These are phyloP conservation scores for Diaporthe vexans DNA, from an alignment of 2,329 filamentous ascomycete species.

Conservation along the genomic window DNA sequence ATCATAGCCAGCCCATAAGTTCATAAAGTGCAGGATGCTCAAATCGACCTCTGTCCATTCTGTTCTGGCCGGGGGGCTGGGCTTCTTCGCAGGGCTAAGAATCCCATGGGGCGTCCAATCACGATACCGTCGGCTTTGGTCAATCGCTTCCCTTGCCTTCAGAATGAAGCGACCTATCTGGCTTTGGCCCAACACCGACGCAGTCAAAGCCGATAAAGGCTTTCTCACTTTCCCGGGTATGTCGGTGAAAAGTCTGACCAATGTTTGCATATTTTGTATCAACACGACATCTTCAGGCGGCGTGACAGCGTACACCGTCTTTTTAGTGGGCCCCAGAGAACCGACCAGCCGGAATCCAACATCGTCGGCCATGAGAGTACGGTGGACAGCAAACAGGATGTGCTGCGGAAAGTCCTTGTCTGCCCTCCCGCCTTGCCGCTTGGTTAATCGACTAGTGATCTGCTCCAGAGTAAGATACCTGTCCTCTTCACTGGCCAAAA, in stretches of 20 bases:
- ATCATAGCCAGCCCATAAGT: constrained; percentile 74
- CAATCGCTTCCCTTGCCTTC: constrained; percentile 65
- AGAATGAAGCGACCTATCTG: constrained; percentile 61
- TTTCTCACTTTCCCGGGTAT: constrained; percentile 44
- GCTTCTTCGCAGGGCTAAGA: constrained; percentile 54
- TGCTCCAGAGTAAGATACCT: constrained; percentile 65
- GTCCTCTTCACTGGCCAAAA: constrained; percentile 56
- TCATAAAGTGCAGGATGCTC: constrained; percentile 76
- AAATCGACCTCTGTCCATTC: constrained; percentile 65
- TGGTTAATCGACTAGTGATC: constrained; percentile 61
- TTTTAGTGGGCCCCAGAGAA: constrained; percentile 63
- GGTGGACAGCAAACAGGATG: constrained; percentile 79
- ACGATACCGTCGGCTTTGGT: constrained; percentile 63
- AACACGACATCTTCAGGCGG: constrained; percentile 66
- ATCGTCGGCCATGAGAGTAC: constrained; percentile 71
- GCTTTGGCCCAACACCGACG: constrained; percentile 42
- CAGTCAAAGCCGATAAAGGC: constrained; percentile 45
- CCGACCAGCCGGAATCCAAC: constrained; percentile 70
- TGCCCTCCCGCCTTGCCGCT: constrained; percentile 43
- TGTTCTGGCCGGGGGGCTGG: constrained; percentile 36
- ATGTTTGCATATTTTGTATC: constrained; percentile 63
- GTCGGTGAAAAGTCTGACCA: constrained; percentile 69
- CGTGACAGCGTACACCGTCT: constrained; percentile 73
- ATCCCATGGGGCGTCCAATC: constrained; percentile 66
- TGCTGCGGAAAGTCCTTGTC: constrained; percentile 57